Evolutionary conservation across 1,284 basidiomycete genomes (phyloP).

Genomic region (Trichosporon coremiiforme): DNA sequence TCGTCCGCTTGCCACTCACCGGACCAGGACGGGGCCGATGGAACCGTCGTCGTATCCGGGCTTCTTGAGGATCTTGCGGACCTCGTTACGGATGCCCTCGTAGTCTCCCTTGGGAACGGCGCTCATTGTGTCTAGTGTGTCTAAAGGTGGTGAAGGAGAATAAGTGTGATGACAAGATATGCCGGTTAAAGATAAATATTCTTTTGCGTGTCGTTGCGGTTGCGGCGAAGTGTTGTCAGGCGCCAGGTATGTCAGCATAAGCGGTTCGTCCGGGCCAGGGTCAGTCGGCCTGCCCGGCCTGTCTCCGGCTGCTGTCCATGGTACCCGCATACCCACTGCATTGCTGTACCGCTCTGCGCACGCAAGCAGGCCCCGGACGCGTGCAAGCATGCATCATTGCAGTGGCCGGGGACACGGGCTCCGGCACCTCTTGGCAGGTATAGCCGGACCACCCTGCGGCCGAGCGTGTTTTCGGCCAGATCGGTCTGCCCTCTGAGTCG

Average conservation of each 20-base stretch:
- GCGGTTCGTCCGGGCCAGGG: neutral
- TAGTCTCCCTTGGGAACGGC: constrained; percentile 17
- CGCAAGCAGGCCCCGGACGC: neutral
- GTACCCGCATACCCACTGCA: neutral
- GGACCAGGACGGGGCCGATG: constrained; percentile 53
- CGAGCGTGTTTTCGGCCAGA: neutral
- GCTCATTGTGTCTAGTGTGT: constrained; percentile 11
- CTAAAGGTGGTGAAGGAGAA: neutral
- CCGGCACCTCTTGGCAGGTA: neutral
- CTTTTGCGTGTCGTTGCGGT: neutral
- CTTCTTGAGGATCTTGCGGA: constrained; percentile 53
- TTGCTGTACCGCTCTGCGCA: too few relatives aligned
- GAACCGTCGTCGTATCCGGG: constrained; percentile 57
- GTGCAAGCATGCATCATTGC: neutral
- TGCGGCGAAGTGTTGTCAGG: neutral
- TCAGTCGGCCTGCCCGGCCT: neutral
- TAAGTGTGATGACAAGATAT: neutral
- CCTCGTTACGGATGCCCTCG: constrained; percentile 48
- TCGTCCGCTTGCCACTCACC: constrained; percentile 33
- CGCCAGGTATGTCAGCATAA: neutral
- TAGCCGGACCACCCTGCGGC: neutral
- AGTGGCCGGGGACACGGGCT: neutral
- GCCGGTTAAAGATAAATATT: neutral
- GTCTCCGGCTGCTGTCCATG: neutral
- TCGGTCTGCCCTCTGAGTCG: neutral